These are phyloP conservation scores for Wickerhamiella lipophila DNA, from an alignment of 805 yeast species.

Conservation along the genomic window DNA sequence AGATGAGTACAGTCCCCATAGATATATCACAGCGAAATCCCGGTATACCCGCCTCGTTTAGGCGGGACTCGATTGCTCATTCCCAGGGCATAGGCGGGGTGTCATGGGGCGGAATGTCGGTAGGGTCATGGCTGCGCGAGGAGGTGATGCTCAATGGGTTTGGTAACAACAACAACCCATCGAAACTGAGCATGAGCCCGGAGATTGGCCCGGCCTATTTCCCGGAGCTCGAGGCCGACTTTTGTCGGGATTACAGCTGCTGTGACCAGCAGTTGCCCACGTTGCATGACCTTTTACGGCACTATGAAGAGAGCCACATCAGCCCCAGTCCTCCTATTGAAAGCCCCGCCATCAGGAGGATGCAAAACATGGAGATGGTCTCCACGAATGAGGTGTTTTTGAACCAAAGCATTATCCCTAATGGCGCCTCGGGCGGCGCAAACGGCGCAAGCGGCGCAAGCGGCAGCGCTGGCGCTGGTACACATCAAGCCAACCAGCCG, in stretches of 20 bases:
- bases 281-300: constrained; percentile 81
- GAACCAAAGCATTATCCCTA: constrained; percentile 18
- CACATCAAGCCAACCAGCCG: neutral
- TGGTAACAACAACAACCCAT: constrained; percentile 19
- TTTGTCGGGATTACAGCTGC: constrained; percentile 92
- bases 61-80: constrained; percentile 88
- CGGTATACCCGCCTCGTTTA: constrained; percentile 33
- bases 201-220: constrained; percentile 60
- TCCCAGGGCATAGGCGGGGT: constrained; percentile 97
- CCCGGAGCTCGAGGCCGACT: constrained; percentile 88
- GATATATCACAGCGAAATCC: constrained; percentile 31
- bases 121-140: constrained; percentile 92
- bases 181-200: constrained; percentile 47
- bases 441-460: too few species aligned
- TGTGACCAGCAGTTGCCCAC: constrained; percentile 91
- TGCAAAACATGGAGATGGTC: constrained; percentile 67
- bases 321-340: constrained; percentile 41
- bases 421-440: too few species aligned
- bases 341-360: constrained; percentile 27
- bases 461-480: neutral
- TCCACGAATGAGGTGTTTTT: constrained; percentile 87
- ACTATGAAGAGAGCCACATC: constrained; percentile 94
- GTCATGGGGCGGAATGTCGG: constrained; percentile 91
- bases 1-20: constrained; percentile 30
- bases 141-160: constrained; percentile 36